Evolutionary conservation across 108 stramenopile species (phyloP).

Genomic region (Cyclotella sp.): DNA sequence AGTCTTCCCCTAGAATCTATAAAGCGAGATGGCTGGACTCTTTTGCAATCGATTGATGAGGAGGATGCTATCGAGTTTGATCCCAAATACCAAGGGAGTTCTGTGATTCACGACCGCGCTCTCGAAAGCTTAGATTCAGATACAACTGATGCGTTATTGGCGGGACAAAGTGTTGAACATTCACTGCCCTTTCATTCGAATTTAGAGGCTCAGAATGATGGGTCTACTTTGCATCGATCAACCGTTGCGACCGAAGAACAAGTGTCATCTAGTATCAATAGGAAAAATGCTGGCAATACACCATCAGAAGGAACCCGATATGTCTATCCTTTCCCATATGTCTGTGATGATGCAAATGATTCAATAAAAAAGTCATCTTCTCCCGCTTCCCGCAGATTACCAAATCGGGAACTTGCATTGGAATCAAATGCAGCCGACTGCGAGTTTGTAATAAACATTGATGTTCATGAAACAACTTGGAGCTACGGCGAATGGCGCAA

Average conservation of each 20-base stretch:
- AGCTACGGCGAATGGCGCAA: slow-evolving; percentile 73
- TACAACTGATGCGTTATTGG: neutral
- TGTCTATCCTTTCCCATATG: slow-evolving; percentile 69
- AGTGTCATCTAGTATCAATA: neutral
- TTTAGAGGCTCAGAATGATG: slow-evolving; percentile 3
- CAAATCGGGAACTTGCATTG: slow-evolving; percentile 62
- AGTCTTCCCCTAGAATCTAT: slow-evolving; percentile 4
- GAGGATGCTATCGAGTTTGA: neutral
- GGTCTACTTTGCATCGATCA: slow-evolving; percentile 1
- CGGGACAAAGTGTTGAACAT: neutral
- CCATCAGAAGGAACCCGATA: slow-evolving; percentile 15
- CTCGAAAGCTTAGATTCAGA: neutral
- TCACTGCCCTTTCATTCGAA: neutral
- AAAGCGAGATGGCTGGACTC: slow-evolving; percentile 40
- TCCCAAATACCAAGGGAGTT: neutral
- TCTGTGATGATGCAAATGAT: slow-evolving; percentile 64
- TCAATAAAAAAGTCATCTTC: slow-evolving; percentile 55
- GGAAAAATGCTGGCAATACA: neutral
- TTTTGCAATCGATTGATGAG: slow-evolving; percentile 38
- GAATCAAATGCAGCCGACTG: slow-evolving; percentile 74
- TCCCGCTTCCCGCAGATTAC: slow-evolving; percentile 56
- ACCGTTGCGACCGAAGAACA: slow-evolving; percentile 5
- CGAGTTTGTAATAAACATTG: slow-evolving; percentile 81
- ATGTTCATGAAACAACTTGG: slow-evolving; percentile 71
- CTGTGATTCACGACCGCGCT: neutral